Evolutionary conservation across 148 eudicot genomes (phyloP).

Genomic region (Agrostemma githago): DNA sequence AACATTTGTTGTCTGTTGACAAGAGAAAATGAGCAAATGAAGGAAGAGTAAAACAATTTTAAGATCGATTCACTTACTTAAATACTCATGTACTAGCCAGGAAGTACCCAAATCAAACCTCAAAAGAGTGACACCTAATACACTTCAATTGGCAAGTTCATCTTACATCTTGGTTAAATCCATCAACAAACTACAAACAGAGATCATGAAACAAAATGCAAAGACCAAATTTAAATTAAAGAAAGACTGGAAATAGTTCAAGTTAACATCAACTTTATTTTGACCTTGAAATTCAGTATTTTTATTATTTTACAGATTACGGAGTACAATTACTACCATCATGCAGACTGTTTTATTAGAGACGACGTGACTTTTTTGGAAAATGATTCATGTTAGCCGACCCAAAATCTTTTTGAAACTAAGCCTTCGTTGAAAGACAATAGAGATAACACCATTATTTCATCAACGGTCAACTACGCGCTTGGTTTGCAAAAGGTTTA

Average conservation of each 20-base stretch:
- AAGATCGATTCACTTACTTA: neutral
- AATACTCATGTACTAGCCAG: neutral
- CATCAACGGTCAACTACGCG: neutral
- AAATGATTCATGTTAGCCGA: too few relatives aligned
- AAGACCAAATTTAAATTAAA: neutral
- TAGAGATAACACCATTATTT: neutral
- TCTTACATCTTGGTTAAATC: slow-evolving; percentile 31
- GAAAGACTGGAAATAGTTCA: too few relatives aligned
- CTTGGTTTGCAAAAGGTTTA: neutral
- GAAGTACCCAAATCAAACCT: neutral
- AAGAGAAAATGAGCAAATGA: neutral
- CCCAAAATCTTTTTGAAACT: too few relatives aligned
- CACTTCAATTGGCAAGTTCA: neutral
- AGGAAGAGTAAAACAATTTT: neutral
- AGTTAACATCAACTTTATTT: too few relatives aligned
- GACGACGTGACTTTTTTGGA: too few relatives aligned
- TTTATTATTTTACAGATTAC: too few relatives aligned
- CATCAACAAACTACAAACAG: slow-evolving; percentile 42
- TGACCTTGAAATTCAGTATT: too few relatives aligned
- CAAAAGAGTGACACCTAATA: neutral
- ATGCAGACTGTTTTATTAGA: too few relatives aligned
- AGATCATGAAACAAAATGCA: neutral
- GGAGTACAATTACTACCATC: too few relatives aligned
- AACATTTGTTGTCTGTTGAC: slow-evolving; percentile 68
- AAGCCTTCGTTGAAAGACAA: too few relatives aligned